Conservation (phyloP, 495 filamentous ascomycete species). For the Lophiostoma macrostomum region DNA sequence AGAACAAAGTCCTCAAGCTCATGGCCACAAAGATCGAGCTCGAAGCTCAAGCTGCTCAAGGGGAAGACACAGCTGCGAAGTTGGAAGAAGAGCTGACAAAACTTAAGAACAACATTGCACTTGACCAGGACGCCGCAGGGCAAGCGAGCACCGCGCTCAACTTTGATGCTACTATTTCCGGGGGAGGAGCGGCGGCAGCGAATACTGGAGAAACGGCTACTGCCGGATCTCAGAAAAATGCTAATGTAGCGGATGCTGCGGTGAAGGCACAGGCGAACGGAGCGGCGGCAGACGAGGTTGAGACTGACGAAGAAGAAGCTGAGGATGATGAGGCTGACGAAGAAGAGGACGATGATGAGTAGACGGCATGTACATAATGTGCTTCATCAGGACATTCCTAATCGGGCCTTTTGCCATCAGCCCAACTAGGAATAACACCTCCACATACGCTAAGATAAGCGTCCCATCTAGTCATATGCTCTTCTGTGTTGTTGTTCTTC, state of each 20-base stretch:
- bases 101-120: slow-evolving; percentile 46
- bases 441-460: slow-evolving; percentile 85
- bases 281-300: too few species aligned
- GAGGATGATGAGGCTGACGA: too few species aligned
- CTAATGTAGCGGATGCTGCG: too few species aligned
- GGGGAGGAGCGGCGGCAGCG: neutral
- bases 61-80: slow-evolving; percentile 38
- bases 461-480: slow-evolving; percentile 54
- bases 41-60: slow-evolving; percentile 41
- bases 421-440: slow-evolving; percentile 78
- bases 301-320: too few species aligned
- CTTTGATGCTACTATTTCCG: slow-evolving; percentile 9
- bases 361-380: too few species aligned
- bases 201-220: neutral
- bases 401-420: slow-evolving; percentile 57
- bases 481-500: slow-evolving; percentile 42
- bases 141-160: slow-evolving; percentile 1
- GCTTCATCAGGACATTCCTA: slow-evolving; percentile 8
- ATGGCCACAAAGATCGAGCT: slow-evolving; percentile 40
- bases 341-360: too few species aligned
- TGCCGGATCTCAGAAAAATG: too few species aligned
- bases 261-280: too few species aligned
- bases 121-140: slow-evolving; percentile 41
- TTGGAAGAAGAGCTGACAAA: slow-evolving; percentile 43
- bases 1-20: slow-evolving; percentile 55